phyloP scores from a whole-genome alignment of 1,284 basidiomycete genomes.

The Pseudozyma sp. region DNA sequence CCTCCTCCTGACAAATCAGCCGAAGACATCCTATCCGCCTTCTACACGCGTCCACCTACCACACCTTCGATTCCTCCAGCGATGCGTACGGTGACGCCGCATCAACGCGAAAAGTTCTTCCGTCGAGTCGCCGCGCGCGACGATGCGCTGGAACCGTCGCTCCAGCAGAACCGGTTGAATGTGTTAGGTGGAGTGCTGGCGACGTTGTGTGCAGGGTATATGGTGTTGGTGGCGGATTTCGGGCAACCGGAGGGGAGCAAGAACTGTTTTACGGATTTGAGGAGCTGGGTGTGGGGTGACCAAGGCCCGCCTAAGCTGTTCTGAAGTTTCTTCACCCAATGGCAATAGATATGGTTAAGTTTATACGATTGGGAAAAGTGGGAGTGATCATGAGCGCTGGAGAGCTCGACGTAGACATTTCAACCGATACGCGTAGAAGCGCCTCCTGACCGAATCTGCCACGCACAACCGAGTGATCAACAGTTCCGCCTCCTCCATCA shows the following conservation, averaged over 20 bases:
- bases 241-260: conserved; percentile 5
- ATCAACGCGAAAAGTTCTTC: conserved; percentile 38
- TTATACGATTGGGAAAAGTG: not conserved
- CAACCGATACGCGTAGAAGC: conserved; percentile 46
- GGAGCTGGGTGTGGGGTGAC: conserved; percentile 25
- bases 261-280: conserved; percentile 32
- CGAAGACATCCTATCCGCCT: conserved; percentile 18
- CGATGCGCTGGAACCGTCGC: conserved; percentile 18
- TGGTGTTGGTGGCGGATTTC: conserved; percentile 47
- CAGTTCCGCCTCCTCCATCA: conserved; percentile 20
- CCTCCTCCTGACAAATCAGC: not conserved
- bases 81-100: not conserved
- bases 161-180: conserved; percentile 28
- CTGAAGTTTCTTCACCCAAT: not conserved
- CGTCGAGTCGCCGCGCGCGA: conserved; percentile 37
- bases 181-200: conserved; percentile 29
- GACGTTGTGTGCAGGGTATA: conserved; percentile 9
- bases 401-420: conserved; percentile 16
- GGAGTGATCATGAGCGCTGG: not conserved
- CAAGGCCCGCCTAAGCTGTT: conserved; percentile 31
- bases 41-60: conserved; percentile 32
- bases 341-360: not conserved
- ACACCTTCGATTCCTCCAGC: not conserved
- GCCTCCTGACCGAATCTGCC: conserved; percentile 48
- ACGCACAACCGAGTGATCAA: conserved; percentile 35